Evolutionary conservation across 176 grass and related monocot genomes (phyloP), one percentile per base, ranked within the genome.

Genomic region (Oryza punctata): DNA sequence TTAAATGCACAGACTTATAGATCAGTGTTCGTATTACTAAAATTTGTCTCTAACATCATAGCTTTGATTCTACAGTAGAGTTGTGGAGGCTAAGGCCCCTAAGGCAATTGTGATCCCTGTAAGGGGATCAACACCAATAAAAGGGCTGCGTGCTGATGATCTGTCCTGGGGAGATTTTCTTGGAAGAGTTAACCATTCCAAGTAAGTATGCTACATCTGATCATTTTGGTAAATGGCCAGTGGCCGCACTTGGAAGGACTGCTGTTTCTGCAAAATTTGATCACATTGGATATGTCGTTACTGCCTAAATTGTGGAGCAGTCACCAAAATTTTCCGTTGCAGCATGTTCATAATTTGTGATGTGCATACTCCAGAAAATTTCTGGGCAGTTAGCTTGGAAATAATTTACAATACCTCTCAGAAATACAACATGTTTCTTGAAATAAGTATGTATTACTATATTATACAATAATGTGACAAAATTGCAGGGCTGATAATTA

Each of bases 111-210:
- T 98, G 69, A 82, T 98, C 49, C 87, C 96, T 90, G 79, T 86
- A 88, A 92, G 81, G 72, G 83, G 72, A 21, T 82, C 93, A 46
- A 87, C 86, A 14, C 21, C 79, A 15, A 82, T 91, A 46, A 86
- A 91, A 50, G 90, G 85, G 87, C 65, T 98, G 2, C 93, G 93
- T 50, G 63, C 26, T 69, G 83, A 81, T 14, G 96, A 96, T 71
- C 85, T 98, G 43, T 89, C 89, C 52, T 98, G 96, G 96, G 85
- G 94, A 83, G 87, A 98, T 80, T 98, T 98, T 73, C 87, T 98
- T 79, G 89, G 80, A 83, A 89, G 87, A 87, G 87, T 85, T n/a
- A 70, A 86, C 46, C 41, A 2, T 83, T 67, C 80, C 2, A 78
- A 77, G 96, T 98, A 78, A 77, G 96, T 98, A 85, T 60, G 90